These are phyloP conservation scores for Lyophyllum decastes DNA, from an alignment of 768 basidiomycete genomes.

Conservation along the genomic window DNA sequence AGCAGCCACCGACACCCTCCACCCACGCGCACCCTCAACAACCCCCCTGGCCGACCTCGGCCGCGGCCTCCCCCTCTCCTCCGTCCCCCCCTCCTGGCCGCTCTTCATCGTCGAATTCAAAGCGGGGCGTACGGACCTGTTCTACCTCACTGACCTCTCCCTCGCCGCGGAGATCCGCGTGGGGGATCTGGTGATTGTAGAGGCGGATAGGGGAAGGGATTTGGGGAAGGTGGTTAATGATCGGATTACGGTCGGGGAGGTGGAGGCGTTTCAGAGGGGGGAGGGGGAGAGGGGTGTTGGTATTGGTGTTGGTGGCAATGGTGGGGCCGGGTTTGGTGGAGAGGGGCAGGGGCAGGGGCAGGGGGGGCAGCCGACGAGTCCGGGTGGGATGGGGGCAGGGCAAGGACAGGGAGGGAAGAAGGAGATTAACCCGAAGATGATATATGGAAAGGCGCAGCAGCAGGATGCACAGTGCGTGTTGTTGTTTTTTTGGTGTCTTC, in stretches of 20 bases:
- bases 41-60: conserved; percentile 58
- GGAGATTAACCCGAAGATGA: conserved; percentile 96
- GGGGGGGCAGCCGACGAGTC: conserved; percentile 32
- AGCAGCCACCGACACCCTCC: not conserved
- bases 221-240: conserved; percentile 91
- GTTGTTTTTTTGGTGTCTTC: conserved; percentile 4
- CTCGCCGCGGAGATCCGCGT: conserved; percentile 60
- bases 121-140: conserved; percentile 92
- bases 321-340: no score
- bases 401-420: conserved; percentile 55
- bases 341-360: conserved; percentile 21
- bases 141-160: conserved; percentile 77
- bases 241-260: conserved; percentile 85
- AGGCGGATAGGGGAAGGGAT: conserved; percentile 94
- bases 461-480: conserved; percentile 74
- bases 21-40: not conserved
- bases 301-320: no score
- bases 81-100: conserved; percentile 84
- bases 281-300: conserved; percentile 57
- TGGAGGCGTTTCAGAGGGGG: conserved; percentile 87
- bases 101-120: conserved; percentile 98
- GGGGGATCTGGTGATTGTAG: conserved; percentile 94
- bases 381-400: conserved; percentile 24
- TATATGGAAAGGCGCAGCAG: conserved; percentile 82
- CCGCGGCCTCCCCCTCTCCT: conserved; percentile 83